Evolutionary conservation across 2,329 filamentous ascomycete genomes (phyloP).

Genomic region (Zymoseptoria pseudotritici): DNA sequence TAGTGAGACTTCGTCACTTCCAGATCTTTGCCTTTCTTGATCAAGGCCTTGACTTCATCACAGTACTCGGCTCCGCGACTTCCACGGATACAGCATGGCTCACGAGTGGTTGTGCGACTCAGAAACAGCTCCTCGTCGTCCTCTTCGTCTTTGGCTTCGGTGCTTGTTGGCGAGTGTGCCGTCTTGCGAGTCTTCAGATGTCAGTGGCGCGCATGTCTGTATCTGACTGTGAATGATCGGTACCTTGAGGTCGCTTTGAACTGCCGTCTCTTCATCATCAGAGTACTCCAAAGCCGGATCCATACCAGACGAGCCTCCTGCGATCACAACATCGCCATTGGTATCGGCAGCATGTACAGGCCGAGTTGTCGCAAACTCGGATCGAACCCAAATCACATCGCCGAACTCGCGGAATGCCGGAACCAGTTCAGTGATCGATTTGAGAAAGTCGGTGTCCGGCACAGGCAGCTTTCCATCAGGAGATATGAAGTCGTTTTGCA

Average conservation of each 20-base stretch:
- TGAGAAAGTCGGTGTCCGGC: conserved; percentile 55
- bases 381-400: conserved; percentile 78
- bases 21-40: conserved; percentile 46
- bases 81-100: conserved; percentile 36
- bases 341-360: conserved; percentile 14
- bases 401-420: conserved; percentile 65
- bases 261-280: neutral
- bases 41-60: conserved; percentile 41
- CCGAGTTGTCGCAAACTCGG: conserved; percentile 49
- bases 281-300: conserved; percentile 1
- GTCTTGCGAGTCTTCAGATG: neutral
- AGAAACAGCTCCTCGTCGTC: conserved; percentile 43
- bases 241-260: conserved; percentile 11
- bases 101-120: conserved; percentile 30
- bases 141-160: conserved; percentile 9
- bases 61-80: conserved; percentile 45
- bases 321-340: conserved; percentile 20
- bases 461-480: conserved; percentile 61
- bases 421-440: conserved; percentile 59
- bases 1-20: conserved; percentile 68
- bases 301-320: conserved; percentile 10
- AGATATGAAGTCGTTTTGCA: conserved; percentile 83
- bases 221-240: neutral
- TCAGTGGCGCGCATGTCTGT: neutral
- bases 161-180: neutral